Evolutionary conservation across 192 early-diverging fungal genomes (phyloP), one percentile per base, ranked within the genome.

Genomic region (Coemansia sp.): DNA sequence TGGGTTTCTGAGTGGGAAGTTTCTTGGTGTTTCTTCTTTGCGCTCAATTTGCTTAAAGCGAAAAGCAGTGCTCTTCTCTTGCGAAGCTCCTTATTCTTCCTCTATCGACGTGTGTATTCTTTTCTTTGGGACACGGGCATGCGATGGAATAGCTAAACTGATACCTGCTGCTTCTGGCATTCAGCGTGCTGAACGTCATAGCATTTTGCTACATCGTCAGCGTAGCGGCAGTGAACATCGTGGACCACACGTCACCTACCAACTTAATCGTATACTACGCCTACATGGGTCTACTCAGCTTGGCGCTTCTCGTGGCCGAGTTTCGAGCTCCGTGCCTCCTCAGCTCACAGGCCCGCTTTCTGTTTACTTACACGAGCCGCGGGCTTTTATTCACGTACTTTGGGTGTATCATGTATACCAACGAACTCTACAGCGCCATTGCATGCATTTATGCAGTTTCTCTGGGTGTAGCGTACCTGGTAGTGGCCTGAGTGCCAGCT

Each of bases 351-450:
- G 74, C 86, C 18, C 66, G 70, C 12, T 88, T 88, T 66, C 65
- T 88, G 13, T 84, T 80, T 60, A 83, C 83, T 11, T 85, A 85
- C 65, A 72, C 82, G 0, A 85, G 86, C 11, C 76, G 86, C n/a
- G 86, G 86, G n/a, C 63, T 86, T 9, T 67, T 88, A 14, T 63
- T 84, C 35, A 85, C 85, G 1, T 88, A 86, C 52, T 86, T 88
- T 68, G 86, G 85, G 6, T 88, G 86, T 59, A 75, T 88, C 26
- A 79, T 85, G 23, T 77, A 86, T 39, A 65, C 76, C 3, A 59
- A 52, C 62, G 61, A 35, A 3, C 57, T 81, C 1, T 73, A 77
- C 50, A 86, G 85, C 63, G 79, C 84, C 43, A 65, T 83, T 16
- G 79, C 78, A 0, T 84, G 85, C 31, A 73, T 83, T 9, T 70